Base-by-base conservation (phyloP, 371 early-diverging fungal genomes). In the Scutellospora calospora region DNA sequence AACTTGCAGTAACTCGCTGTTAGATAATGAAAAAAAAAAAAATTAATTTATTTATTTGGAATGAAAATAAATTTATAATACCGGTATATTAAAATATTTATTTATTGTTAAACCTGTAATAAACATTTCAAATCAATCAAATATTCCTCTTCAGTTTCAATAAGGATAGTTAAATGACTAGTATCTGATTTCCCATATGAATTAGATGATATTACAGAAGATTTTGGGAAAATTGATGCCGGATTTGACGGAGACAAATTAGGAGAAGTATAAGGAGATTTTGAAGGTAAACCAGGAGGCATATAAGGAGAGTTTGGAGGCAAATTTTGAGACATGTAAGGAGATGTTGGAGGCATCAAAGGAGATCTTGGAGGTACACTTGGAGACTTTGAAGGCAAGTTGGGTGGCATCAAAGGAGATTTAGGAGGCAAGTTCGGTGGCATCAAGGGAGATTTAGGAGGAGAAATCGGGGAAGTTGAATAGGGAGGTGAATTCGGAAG, bases 1-100 rank as follows among this genome's bases (percentile, higher is more conserved):
- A 90, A 35, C 86, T 79, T n/a, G 86, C 84, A 22, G 88, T 86
- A 60, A 90, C 85, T 86, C 86, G 87, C 89, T 90, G 57, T 35
- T 27, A 29, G 38, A 14, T 25, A 35, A 76, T 60, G 22, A 76
- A 45, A 72, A 51, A 31, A 25, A 52, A n/a, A 45, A 68, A 22
- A 49, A 51, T 14, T 18, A 18, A 51, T 51, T 51, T 51, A 51
- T 25, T 9, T 25, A 59, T 11, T 22, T 25, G 9, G 5, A 59
- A 59, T 22, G 22, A 59, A 5, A 2, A 12, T 3, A 11, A 3
- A 22, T 6, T 59, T 22, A 25, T 9, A n/a, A 57, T 9, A 51
- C 1, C 18, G 9, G 5, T 59, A 22, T 59, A 22, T 59, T 22
- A 57, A 2, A 22, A 59, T 11, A 59, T 22, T 14, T 9, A 25